Evolutionary conservation across 2,329 filamentous ascomycete species (phyloP).

Genomic region (Fusarium chlamydosporum): DNA sequence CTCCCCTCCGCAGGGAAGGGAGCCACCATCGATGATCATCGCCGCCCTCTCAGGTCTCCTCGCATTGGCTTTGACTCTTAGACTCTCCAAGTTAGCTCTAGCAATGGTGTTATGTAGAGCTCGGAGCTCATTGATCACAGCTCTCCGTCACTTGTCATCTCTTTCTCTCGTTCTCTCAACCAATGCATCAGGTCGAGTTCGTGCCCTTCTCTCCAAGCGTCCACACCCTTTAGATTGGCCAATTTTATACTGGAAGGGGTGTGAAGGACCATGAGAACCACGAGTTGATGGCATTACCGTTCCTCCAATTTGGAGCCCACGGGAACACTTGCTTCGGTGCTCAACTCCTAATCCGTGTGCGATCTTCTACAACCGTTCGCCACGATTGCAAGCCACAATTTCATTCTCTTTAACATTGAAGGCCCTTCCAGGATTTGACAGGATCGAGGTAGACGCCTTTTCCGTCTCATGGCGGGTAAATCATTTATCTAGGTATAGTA

Average conservation of each 20-base stretch:
- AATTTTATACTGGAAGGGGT: conserved; percentile 23
- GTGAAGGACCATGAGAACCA: conserved; percentile 27
- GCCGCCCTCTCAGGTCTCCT: conserved; percentile 32
- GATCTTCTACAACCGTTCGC: conserved; percentile 39
- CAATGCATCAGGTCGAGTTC: conserved; percentile 43
- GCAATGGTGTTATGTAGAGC: conserved; percentile 5
- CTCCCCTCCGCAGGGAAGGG: conserved; percentile 42
- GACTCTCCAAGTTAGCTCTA: background rate
- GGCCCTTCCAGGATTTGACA: conserved; percentile 13
- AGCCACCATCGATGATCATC: conserved; percentile 46
- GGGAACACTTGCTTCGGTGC: conserved; percentile 39
- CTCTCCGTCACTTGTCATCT: conserved; percentile 26
- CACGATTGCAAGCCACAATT: conserved; percentile 47
- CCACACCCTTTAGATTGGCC: conserved; percentile 37
- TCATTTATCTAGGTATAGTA: background rate
- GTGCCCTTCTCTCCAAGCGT: conserved; percentile 30
- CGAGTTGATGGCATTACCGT: conserved; percentile 43
- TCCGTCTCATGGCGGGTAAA: conserved; percentile 30
- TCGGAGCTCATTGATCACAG: conserved; percentile 25
- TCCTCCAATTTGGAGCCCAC: conserved; percentile 45
- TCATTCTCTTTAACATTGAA: conserved; percentile 1
- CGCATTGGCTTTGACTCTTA: conserved; percentile 2
- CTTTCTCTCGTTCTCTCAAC: conserved; percentile 24
- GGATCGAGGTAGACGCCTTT: conserved; percentile 37
- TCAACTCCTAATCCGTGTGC: conserved; percentile 23